Conservation (phyloP, 768 basidiomycete species). For the Crepidotus variabilis region DNA sequence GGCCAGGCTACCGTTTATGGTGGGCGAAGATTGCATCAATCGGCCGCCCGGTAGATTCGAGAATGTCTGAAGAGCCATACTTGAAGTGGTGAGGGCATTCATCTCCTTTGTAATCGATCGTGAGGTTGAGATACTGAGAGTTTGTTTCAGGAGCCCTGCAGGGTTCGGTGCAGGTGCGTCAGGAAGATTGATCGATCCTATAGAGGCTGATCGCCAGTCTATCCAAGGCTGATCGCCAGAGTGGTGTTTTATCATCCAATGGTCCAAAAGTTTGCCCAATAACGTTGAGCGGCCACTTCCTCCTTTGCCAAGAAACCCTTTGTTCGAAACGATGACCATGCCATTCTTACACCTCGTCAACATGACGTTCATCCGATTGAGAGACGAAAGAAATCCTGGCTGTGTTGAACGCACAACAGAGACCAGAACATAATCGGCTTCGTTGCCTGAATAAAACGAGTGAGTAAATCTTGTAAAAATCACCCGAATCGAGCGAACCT, state of each 20-base stretch:
- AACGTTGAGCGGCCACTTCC: slow-evolving; percentile 36
- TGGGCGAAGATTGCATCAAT: neutral
- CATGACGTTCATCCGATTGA: slow-evolving; percentile 50
- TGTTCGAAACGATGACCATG: slow-evolving; percentile 44
- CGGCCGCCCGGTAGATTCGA: neutral
- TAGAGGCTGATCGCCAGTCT: slow-evolving; percentile 25
- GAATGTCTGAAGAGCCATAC: neutral
- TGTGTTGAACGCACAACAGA: slow-evolving; percentile 42
- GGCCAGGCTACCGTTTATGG: too few species aligned
- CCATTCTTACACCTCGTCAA: slow-evolving; percentile 44
- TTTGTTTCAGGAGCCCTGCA: neutral
- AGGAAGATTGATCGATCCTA: slow-evolving; percentile 26
- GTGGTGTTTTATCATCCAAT: slow-evolving; percentile 18
- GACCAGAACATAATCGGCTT: slow-evolving; percentile 43
- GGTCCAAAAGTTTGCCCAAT: slow-evolving; percentile 32
- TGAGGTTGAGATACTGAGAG: neutral
- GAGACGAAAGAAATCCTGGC: slow-evolving; percentile 42
- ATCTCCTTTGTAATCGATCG: neutral
- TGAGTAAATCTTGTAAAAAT: neutral
- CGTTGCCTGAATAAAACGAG: slow-evolving; percentile 36
- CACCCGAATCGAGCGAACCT: slow-evolving; percentile 24
- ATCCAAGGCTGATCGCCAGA: slow-evolving; percentile 21
- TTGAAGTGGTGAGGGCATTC: neutral
- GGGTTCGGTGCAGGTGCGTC: slow-evolving; percentile 11
- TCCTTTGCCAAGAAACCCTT: slow-evolving; percentile 30